These are phyloP conservation scores for Pseudogymnoascus sp. DNA, from an alignment of 2,329 filamentous ascomycete genomes.

Conservation along the genomic window DNA sequence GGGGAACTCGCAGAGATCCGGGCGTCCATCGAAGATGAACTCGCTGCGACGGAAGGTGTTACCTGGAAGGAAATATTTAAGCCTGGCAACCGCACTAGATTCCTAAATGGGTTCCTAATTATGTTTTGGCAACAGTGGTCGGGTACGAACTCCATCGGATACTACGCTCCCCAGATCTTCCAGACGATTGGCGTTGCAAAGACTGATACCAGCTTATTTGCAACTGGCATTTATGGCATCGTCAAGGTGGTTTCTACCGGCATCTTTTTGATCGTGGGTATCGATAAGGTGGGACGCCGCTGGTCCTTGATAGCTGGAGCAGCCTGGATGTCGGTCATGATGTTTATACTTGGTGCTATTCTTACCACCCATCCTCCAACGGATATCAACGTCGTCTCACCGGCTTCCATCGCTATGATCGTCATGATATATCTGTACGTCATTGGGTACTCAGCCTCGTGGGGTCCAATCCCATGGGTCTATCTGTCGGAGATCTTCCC, in stretches of 20 bases:
- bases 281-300: slow-evolving; percentile 43
- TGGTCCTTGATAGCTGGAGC: slow-evolving; percentile 42
- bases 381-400: slow-evolving; percentile 34
- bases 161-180: slow-evolving; percentile 49
- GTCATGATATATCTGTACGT: slow-evolving; percentile 26
- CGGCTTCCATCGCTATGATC: slow-evolving; percentile 28
- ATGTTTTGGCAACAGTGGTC: slow-evolving; percentile 38
- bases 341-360: slow-evolving; percentile 46
- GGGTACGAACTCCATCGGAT: slow-evolving; percentile 21
- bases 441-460: slow-evolving; percentile 42
- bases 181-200: slow-evolving; percentile 52
- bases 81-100: slow-evolving; percentile 40
- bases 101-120: slow-evolving; percentile 34
- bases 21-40: slow-evolving; percentile 59
- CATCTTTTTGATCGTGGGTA: slow-evolving; percentile 41
- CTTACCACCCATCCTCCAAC: slow-evolving; percentile 36
- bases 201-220: slow-evolving; percentile 55
- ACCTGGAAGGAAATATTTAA: slow-evolving; percentile 41
- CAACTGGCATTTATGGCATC: slow-evolving; percentile 65
- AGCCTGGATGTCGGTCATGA: slow-evolving; percentile 43
- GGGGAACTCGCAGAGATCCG: slow-evolving; percentile 59
- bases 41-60: slow-evolving; percentile 56
- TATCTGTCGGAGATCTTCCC: slow-evolving; percentile 48
- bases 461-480: slow-evolving; percentile 47
- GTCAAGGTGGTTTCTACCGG: slow-evolving; percentile 58